Percentiles rank a stretch among this genome's conserved stretches.
phyloP scores from a whole-genome alignment of 2,329 filamentous ascomycete species.

The Pseudogymnoascus destructans region DNA sequence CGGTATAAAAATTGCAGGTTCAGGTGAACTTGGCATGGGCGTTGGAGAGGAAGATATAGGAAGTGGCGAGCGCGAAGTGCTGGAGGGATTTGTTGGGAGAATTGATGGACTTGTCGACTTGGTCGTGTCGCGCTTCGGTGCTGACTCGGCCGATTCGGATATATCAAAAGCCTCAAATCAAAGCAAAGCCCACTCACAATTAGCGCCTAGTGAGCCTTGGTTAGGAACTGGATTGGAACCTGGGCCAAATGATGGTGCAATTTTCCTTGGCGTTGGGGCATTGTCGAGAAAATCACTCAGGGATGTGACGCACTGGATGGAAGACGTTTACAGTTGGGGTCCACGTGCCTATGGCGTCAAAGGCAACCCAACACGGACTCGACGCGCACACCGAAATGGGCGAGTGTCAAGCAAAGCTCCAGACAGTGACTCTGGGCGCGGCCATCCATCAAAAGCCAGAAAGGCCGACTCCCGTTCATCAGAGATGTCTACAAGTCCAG shows the following conservation, averaged over 20 bases:
- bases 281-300: slow-evolving; percentile 59
- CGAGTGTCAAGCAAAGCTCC: background rate
- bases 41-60: slow-evolving; percentile 93
- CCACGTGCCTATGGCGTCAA: slow-evolving; percentile 73
- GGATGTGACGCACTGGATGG: slow-evolving; percentile 72
- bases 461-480: background rate
- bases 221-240: slow-evolving; percentile 58
- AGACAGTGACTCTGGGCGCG: slow-evolving; percentile 24
- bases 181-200: slow-evolving; percentile 12
- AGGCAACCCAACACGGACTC: slow-evolving; percentile 59
- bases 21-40: slow-evolving; percentile 82
- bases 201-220: slow-evolving; percentile 41
- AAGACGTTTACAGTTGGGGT: slow-evolving; percentile 74
- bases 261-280: slow-evolving; percentile 71
- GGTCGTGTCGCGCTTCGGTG: slow-evolving; percentile 73
- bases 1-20: slow-evolving; percentile 76
- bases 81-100: slow-evolving; percentile 72
- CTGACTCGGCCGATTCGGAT: slow-evolving; percentile 15
- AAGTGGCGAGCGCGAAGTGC: slow-evolving; percentile 81
- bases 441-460: background rate
- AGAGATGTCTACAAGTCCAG: background rate
- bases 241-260: slow-evolving; percentile 62
- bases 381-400: slow-evolving; percentile 22
- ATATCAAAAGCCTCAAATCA: slow-evolving; percentile 9
- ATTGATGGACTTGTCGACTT: slow-evolving; percentile 80